Percentiles rank a stretch among this genome's conserved stretches.
phyloP scores from a whole-genome alignment of 1,284 basidiomycete genomes.

The Dichomitus squalens region DNA sequence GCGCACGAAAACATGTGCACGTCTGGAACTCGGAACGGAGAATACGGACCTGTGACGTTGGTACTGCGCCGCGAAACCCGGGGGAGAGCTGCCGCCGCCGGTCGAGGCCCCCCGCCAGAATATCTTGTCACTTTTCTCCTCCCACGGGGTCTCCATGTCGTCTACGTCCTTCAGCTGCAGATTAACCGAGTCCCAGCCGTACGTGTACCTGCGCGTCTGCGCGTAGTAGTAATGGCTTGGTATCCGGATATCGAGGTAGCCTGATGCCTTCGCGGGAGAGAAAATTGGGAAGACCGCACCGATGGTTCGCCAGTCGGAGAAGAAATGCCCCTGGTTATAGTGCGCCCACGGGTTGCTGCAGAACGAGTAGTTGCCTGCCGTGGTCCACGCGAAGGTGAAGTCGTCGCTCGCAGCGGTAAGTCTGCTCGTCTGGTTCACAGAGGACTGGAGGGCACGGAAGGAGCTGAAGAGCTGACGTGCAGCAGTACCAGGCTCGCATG shows the following conservation, averaged over 20 bases:
- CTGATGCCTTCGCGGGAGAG: constrained; percentile 83
- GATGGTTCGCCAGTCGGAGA: constrained; percentile 92
- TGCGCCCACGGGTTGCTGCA: constrained; percentile 83
- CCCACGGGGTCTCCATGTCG: constrained; percentile 84
- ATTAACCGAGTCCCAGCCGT: constrained; percentile 85
- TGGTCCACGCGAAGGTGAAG: constrained; percentile 60
- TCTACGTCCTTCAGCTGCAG: constrained; percentile 73
- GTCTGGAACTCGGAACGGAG: not conserved
- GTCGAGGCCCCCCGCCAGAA: constrained; percentile 93
- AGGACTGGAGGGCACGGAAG: constrained; percentile 45
- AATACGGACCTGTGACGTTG: constrained; percentile 79
- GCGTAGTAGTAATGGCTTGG: constrained; percentile 95
- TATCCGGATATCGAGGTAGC: constrained; percentile 88
- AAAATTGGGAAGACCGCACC: constrained; percentile 87
- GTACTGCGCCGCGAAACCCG: constrained; percentile 82
- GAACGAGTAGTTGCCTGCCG: constrained; percentile 73
- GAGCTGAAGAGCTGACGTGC: constrained; percentile 85
- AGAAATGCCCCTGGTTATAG: constrained; percentile 90
- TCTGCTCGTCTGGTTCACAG: constrained; percentile 35
- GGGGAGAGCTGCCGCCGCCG: constrained; percentile 86
- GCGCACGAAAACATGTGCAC: not conserved
- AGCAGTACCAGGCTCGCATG: constrained; percentile 78
- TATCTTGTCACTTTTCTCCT: constrained; percentile 68
- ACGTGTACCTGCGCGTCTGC: constrained; percentile 81
- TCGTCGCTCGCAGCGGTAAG: constrained; percentile 45